Percentiles rank a stretch among this genome's conserved stretches.
phyloP scores from a whole-genome alignment of 129 eudicot genomes.

The Dittrichia graveolens region DNA sequence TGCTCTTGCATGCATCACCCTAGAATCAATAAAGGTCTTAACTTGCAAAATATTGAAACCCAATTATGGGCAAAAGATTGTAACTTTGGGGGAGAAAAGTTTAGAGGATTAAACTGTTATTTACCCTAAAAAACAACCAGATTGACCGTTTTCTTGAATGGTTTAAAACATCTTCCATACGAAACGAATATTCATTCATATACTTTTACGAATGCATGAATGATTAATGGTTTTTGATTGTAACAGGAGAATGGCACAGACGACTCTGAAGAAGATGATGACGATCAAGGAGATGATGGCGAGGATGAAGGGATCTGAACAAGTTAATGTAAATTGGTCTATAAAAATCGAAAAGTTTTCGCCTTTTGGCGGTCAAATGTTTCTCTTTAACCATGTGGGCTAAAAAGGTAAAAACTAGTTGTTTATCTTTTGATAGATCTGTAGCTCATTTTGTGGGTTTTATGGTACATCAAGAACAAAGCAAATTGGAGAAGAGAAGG shows the following conservation, averaged over 20 bases:
- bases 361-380: background rate
- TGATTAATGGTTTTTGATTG: background rate
- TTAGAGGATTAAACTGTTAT: no score
- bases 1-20: no score
- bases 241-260: constrained; percentile 48
- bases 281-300: constrained; percentile 44
- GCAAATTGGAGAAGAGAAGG: no score
- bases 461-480: background rate
- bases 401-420: background rate
- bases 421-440: background rate
- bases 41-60: no score
- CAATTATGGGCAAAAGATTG: no score
- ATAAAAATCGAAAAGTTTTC: background rate
- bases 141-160: no score
- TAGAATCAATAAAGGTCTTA: no score
- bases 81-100: no score
- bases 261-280: constrained; percentile 54
- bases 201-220: background rate
- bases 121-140: no score
- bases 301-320: constrained; percentile 22
- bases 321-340: constrained; percentile 11
- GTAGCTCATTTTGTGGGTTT: background rate
- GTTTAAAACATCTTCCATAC: no score
- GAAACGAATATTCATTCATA: background rate
- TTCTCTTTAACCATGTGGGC: constrained; percentile 9